These are phyloP conservation scores for Peronospora tabacina DNA, from an alignment of 352 stramenopile genomes.

Conservation along the genomic window DNA sequence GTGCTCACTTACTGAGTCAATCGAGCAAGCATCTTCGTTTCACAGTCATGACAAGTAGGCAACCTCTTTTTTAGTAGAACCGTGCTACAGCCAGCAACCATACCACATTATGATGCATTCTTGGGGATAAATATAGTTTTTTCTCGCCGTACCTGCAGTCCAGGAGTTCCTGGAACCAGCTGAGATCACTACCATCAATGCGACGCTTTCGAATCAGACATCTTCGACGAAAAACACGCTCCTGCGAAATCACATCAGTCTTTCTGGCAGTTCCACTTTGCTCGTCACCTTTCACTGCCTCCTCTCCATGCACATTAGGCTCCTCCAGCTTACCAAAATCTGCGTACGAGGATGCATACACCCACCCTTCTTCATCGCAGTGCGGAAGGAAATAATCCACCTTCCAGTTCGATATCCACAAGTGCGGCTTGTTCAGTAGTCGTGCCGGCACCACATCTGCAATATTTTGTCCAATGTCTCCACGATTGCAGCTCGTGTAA, in stretches of 20 bases:
- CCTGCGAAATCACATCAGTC: not conserved
- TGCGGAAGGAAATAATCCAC: constrained; percentile 42
- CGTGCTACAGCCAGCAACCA: constrained; percentile 24
- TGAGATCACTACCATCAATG: constrained; percentile 65
- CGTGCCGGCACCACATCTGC: constrained; percentile 55
- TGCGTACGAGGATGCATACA: constrained; percentile 43
- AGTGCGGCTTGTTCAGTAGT: constrained; percentile 58
- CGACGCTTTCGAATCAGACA: constrained; percentile 53
- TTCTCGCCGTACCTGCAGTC: not conserved
- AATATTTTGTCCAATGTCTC: constrained; percentile 43
- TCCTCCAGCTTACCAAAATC: constrained; percentile 29
- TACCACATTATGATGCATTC: not conserved
- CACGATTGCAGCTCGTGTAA: constrained; percentile 61
- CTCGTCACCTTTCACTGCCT: constrained; percentile 1
- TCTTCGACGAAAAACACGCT: constrained; percentile 36
- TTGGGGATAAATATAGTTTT: not conserved
- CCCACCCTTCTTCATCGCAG: constrained; percentile 63
- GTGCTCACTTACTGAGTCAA: constrained; percentile 45
- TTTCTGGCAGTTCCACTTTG: constrained; percentile 3
- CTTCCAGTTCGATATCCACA: constrained; percentile 68
- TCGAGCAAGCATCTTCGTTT: constrained; percentile 37
- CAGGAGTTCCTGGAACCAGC: constrained; percentile 72
- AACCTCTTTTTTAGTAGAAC: constrained; percentile 62
- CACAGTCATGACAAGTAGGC: constrained; percentile 69
- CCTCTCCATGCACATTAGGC: constrained; percentile 2